Evolutionary conservation across 768 basidiomycete species (phyloP).

Genomic region (Panaeolus cyanescens): DNA sequence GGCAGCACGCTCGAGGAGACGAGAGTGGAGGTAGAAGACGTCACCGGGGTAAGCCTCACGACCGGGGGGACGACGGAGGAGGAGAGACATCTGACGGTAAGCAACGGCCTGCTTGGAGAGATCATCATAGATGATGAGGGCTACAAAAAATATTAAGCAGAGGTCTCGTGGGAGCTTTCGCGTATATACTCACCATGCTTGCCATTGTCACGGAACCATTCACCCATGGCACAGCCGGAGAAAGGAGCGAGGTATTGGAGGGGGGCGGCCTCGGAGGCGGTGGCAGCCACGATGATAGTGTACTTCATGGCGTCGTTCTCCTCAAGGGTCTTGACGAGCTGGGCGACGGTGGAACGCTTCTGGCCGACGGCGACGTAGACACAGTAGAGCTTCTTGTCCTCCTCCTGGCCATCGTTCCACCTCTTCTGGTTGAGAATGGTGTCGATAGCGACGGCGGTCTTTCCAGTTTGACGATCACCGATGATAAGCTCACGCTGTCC

Average conservation of each 20-base stretch:
- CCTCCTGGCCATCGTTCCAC: conserved; percentile 98
- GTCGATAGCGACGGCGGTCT: conserved; percentile 99
- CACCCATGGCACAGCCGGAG: conserved; percentile 99
- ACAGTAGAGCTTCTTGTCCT: conserved; percentile 98
- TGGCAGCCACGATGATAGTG: conserved; percentile 98
- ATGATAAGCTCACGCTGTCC: conserved; percentile 99
- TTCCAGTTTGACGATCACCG: conserved; percentile 99
- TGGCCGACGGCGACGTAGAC: conserved; percentile 99
- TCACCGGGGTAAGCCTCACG: conserved; percentile 99
- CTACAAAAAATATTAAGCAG: conserved; percentile 35
- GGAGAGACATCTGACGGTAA: conserved; percentile 99
- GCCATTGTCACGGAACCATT: conserved; percentile 99
- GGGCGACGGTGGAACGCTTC: conserved; percentile 99
- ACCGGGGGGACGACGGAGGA: conserved; percentile 99
- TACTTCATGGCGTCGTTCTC: conserved; percentile 99
- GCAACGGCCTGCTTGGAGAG: conserved; percentile 99
- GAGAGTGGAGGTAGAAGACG: conserved; percentile 99
- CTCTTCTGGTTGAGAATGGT: conserved; percentile 99
- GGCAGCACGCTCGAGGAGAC: conserved; percentile 99
- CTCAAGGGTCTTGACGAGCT: conserved; percentile 99
- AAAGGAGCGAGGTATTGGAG: conserved; percentile 99
- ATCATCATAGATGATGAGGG: conserved; percentile 99
- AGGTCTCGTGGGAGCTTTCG: not conserved
- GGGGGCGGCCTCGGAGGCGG: conserved; percentile 98
- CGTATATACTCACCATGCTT: conserved; percentile 76